Percentiles rank a stretch among this genome's conserved stretches.
Conservation (phyloP, 441 rosid genomes). For the Theobroma grandiflorum region DNA sequence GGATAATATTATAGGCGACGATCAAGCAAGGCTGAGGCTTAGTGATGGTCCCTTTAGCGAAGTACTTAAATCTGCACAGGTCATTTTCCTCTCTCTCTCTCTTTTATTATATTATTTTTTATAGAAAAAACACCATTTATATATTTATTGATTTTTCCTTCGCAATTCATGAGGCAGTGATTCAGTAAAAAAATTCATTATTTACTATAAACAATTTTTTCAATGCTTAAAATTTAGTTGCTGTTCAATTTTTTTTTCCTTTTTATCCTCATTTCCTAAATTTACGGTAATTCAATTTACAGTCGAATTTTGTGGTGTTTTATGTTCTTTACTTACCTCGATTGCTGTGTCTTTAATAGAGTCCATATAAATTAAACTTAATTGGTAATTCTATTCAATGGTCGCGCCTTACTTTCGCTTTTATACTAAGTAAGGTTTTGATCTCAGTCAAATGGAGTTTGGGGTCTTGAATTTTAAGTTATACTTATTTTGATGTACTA, state of each 20-base stretch:
- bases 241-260: background rate
- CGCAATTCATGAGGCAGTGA: background rate
- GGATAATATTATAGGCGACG: constrained; percentile 63
- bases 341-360: constrained; percentile 1
- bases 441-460: constrained; percentile 15
- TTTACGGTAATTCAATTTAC: background rate
- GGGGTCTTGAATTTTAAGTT: background rate
- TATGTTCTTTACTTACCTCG: background rate
- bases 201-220: background rate
- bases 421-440: background rate
- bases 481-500: background rate
- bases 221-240: background rate
- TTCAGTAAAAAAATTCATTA: background rate
- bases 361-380: background rate
- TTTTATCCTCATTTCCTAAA: background rate
- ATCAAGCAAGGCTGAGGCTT: constrained; percentile 52
- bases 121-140: background rate
- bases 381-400: background rate
- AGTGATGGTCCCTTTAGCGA: constrained; percentile 78
- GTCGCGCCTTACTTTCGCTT: background rate
- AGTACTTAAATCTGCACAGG: constrained; percentile 79
- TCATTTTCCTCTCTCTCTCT: constrained; percentile 22
- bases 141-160: background rate
- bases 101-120: background rate
- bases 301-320: constrained; percentile 1